These are phyloP conservation scores for Trichoderma endophyticum DNA, from an alignment of 2,329 filamentous ascomycete species.

Conservation along the genomic window DNA sequence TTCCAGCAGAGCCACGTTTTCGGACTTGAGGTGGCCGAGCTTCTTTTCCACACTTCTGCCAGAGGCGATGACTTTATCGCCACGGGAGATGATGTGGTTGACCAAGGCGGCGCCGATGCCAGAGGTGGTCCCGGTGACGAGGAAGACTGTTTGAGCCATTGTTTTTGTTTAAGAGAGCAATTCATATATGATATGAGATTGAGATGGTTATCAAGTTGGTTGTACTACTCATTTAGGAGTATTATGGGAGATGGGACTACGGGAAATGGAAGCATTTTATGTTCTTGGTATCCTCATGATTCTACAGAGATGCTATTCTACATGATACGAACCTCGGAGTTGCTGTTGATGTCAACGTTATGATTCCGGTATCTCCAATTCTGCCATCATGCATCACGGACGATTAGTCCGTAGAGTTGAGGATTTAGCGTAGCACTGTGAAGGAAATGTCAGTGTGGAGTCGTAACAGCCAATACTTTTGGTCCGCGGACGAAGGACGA, in stretches of 20 bases:
- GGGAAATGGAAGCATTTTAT: neutral
- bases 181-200: neutral
- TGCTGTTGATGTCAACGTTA: neutral
- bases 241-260: too few relatives aligned
- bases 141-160: slow-evolving; percentile 32
- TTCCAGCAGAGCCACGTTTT: slow-evolving; percentile 28
- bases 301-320: neutral
- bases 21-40: slow-evolving; percentile 26
- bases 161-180: neutral
- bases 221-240: neutral
- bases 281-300: neutral
- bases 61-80: slow-evolving; percentile 33
- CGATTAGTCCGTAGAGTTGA: slow-evolving; percentile 7
- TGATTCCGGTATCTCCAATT: neutral
- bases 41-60: slow-evolving; percentile 27
- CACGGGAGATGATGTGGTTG: slow-evolving; percentile 26
- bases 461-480: neutral
- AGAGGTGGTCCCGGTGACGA: slow-evolving; percentile 34
- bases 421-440: neutral
- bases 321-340: neutral
- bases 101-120: slow-evolving; percentile 32
- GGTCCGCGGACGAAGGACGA: slow-evolving; percentile 6
- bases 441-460: neutral
- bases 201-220: too few relatives aligned
- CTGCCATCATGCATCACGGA: neutral